Conservation (phyloP, 805 yeast genomes). For the Ogataea saltuana region DNA sequence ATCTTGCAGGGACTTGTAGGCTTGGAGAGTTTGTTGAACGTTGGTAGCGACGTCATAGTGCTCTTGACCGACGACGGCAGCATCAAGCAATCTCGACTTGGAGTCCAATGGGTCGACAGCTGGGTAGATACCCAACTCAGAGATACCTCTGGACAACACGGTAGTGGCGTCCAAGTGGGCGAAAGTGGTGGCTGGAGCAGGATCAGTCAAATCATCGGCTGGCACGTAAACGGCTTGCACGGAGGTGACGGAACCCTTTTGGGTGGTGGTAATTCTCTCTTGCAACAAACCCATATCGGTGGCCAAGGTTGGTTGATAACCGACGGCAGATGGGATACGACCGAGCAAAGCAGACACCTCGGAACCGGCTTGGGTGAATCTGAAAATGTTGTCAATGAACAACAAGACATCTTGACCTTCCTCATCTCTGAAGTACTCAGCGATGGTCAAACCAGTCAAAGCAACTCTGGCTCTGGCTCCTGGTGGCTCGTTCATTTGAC, state of each 20-base stretch:
- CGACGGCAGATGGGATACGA: constrained; percentile 99
- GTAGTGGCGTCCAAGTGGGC: constrained; percentile 99
- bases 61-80: constrained; percentile 96
- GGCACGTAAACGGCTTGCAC: constrained; percentile 99
- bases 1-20: constrained; percentile 99
- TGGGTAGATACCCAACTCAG: constrained; percentile 99
- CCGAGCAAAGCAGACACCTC: constrained; percentile 99
- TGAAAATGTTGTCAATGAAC: constrained; percentile 99
- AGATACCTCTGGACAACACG: constrained; percentile 98
- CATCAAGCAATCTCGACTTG: constrained; percentile 97
- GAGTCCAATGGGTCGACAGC: constrained; percentile 99
- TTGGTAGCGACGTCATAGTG: constrained; percentile 93
- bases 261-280: constrained; percentile 99
- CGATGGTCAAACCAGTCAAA: constrained; percentile 98
- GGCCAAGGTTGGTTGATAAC: constrained; percentile 99
- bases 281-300: constrained; percentile 99
- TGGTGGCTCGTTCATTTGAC: constrained; percentile 99
- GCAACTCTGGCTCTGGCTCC: constrained; percentile 99
- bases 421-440: constrained; percentile 99
- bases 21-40: constrained; percentile 98
- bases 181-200: constrained; percentile 99
- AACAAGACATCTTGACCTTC: constrained; percentile 99
- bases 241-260: constrained; percentile 99
- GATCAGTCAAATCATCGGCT: constrained; percentile 99
- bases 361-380: constrained; percentile 99